phyloP scores from a whole-genome alignment of 306 rosid genomes.

The Ceratonia siliqua region DNA sequence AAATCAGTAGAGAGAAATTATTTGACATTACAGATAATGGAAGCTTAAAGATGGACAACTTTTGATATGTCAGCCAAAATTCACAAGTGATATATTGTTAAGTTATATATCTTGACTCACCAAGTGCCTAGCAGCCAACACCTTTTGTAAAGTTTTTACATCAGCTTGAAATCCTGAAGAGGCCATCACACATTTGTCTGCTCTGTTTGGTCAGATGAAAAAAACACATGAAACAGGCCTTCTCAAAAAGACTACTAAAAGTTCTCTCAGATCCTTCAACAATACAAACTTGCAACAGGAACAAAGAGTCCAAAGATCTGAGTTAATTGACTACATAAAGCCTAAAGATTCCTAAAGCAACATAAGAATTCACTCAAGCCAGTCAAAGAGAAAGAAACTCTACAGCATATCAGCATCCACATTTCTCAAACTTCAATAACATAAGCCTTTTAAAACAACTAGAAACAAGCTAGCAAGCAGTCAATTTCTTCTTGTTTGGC shows the following conservation, averaged over 20 bases:
- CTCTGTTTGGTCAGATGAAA: slow-evolving; percentile 50
- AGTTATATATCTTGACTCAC: slow-evolving; percentile 48
- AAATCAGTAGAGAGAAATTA: background rate
- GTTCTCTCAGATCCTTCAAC: background rate
- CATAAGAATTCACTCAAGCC: background rate
- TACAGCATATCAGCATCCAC: background rate
- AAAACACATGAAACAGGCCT: background rate
- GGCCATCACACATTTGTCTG: slow-evolving; percentile 78
- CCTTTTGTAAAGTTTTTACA: slow-evolving; percentile 91
- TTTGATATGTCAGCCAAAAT: background rate
- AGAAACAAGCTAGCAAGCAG: background rate
- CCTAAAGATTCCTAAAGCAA: background rate
- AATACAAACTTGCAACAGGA: slow-evolving; percentile 10
- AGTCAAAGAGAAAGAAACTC: background rate
- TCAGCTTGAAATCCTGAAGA: slow-evolving; percentile 99
- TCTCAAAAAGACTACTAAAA: background rate
- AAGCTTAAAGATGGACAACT: background rate
- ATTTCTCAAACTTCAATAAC: background rate
- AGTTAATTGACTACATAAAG: background rate
- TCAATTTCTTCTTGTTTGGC: background rate
- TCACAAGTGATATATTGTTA: background rate
- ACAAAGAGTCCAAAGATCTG: background rate
- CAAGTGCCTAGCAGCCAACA: slow-evolving; percentile 77
- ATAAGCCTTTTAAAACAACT: background rate
- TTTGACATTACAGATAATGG: background rate